Evolutionary conservation across 106 monocot species (phyloP), one percentile per base, ranked within the genome.

Genomic region (Hemerocallis citrina): DNA sequence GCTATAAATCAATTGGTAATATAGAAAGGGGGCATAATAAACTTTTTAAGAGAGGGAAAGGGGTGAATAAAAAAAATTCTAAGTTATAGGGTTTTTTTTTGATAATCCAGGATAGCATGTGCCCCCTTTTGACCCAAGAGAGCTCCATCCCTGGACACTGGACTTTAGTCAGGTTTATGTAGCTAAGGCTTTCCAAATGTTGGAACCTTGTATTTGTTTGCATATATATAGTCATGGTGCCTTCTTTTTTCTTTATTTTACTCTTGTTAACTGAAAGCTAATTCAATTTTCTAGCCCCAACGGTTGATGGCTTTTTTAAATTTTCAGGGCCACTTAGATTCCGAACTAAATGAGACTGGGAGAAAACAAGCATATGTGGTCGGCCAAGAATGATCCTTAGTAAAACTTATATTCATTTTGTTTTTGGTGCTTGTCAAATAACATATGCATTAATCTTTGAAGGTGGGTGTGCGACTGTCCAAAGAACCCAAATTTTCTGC

Each of bases 281-380:
- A 52, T 28, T 29, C 24, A 52, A 0, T 45, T 30, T n/a, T 13
- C 48, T 63, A 4, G 9, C 5, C 20, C 33, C 63, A 63, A 44
- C 19, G 11, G 20, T 55, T 63, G 14, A 30, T 25, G 43, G 37
- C 59, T 23, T 50, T 42, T 61, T 15, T 9, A 28, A 25, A 23
- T 9, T 21, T 25, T 48, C 51, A 94, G 96, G 90, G 96, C 34
- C 90, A 91, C 46, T 12, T 87, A 72, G 83, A 96, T 72, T 45
- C 79, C 61, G 88, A 98, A 24, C 52, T 98, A 52, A 98, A 92
- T 74, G 92, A 91, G 59, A 56, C 31, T 66, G 98, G 98, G 25
- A 98, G 71, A 59, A 68, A 78, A 21, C 96, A 98, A 80, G 91
- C 88, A 11, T 16, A 6, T 58, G 72, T 47, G 67, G 95, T 87